These are phyloP conservation scores for Phytophthora idaei DNA, from an alignment of 352 stramenopile species.

Conservation along the genomic window DNA sequence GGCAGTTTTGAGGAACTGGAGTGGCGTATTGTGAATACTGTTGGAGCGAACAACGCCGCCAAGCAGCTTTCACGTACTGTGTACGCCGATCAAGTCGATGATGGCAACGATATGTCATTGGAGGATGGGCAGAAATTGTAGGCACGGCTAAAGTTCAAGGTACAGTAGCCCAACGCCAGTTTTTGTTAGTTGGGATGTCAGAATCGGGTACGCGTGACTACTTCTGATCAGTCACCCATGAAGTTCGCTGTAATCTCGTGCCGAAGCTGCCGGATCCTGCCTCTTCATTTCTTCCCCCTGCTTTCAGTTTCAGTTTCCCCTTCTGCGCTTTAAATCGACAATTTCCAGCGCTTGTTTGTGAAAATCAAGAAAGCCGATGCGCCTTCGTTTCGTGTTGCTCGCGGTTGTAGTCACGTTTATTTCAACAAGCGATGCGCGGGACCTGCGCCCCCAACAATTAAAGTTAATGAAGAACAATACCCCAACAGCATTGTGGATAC, in stretches of 20 bases:
- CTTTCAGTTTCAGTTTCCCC: too few species aligned
- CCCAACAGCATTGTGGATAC: neutral
- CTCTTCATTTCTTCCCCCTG: too few species aligned
- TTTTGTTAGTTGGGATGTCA: too few species aligned
- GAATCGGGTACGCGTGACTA: too few species aligned
- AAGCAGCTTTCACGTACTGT: slow-evolving; percentile 34
- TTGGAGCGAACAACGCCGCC: slow-evolving; percentile 37
- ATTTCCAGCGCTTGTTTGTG: too few species aligned
- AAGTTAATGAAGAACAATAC: neutral
- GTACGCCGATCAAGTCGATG: slow-evolving; percentile 15
- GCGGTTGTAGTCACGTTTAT: neutral
- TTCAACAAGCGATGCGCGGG: neutral
- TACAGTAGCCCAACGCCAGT: too few species aligned
- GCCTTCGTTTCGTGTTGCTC: neutral
- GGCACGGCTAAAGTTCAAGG: too few species aligned
- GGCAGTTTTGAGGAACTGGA: slow-evolving; percentile 38
- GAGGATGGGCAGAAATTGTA: too few species aligned
- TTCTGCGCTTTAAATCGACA: too few species aligned
- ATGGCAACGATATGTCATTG: neutral
- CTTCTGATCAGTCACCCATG: too few species aligned
- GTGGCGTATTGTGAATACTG: slow-evolving; percentile 41
- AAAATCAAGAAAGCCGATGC: neutral
- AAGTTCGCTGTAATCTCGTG: too few species aligned
- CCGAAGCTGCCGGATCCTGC: too few species aligned
- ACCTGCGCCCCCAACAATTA: neutral